Percentiles rank a stretch among this genome's conserved stretches.
Conservation (phyloP, 1,139 yeast species). For the Geotrichum restrictum region DNA sequence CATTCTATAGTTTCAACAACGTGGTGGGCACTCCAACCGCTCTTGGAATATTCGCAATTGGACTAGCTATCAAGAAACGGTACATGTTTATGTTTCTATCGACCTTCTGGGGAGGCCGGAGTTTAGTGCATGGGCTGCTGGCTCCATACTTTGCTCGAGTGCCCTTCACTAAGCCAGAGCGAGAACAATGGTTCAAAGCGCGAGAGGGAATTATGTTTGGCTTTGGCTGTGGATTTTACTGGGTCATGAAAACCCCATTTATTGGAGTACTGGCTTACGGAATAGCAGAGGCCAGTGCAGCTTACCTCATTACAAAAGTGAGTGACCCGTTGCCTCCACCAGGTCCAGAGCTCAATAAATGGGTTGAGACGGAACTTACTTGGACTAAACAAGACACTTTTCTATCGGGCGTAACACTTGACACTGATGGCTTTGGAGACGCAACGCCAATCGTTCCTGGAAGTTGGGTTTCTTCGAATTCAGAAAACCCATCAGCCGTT, state of each 20-base stretch:
- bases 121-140: slow-evolving; percentile 48
- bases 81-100: slow-evolving; percentile 42
- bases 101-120: slow-evolving; percentile 47
- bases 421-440: slow-evolving; percentile 19
- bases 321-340: slow-evolving; percentile 50
- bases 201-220: slow-evolving; percentile 60
- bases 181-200: slow-evolving; percentile 51
- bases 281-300: slow-evolving; percentile 54
- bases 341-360: slow-evolving; percentile 22
- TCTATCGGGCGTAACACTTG: slow-evolving; percentile 15
- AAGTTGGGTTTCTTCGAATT: slow-evolving; percentile 8
- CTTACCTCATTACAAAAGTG: slow-evolving; percentile 53
- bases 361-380: slow-evolving; percentile 31
- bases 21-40: slow-evolving; percentile 51
- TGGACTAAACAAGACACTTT: slow-evolving; percentile 29
- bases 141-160: slow-evolving; percentile 51
- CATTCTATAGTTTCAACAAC: slow-evolving; percentile 46
- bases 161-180: slow-evolving; percentile 46
- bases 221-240: slow-evolving; percentile 51
- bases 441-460: slow-evolving; percentile 16
- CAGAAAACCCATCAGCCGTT: background rate
- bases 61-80: slow-evolving; percentile 40
- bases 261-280: slow-evolving; percentile 51
- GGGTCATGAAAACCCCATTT: slow-evolving; percentile 46
- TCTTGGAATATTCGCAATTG: slow-evolving; percentile 38